phyloP scores from a whole-genome alignment of 352 stramenopile genomes.

The Phytophthora agathidicida region DNA sequence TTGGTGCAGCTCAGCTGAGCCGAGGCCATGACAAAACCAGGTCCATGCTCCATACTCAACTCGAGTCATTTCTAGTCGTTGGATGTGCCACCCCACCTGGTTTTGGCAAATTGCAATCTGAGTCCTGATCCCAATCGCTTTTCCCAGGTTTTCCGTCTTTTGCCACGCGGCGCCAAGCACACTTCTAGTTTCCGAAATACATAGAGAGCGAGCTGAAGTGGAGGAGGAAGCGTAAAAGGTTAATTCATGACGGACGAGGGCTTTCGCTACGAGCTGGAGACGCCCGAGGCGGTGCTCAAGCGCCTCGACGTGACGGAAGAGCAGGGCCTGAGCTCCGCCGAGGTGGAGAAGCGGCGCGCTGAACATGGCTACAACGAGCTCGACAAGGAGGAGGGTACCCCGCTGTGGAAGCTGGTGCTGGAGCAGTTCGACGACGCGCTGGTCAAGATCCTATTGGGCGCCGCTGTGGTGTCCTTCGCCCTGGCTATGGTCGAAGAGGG shows the following conservation, averaged over 20 bases:
- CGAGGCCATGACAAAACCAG: not conserved
- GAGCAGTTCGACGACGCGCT: conserved; percentile 99
- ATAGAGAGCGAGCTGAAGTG: conserved; percentile 10
- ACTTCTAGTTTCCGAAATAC: conserved; percentile 22
- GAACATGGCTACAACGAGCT: conserved; percentile 88
- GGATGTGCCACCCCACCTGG: not conserved
- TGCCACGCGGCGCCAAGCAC: conserved; percentile 38
- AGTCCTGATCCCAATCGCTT: conserved; percentile 9
- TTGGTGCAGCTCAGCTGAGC: too few species aligned
- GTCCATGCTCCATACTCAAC: not conserved
- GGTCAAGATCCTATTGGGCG: conserved; percentile 98
- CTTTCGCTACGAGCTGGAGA: conserved; percentile 69
- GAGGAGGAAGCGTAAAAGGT: not conserved
- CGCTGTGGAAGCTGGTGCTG: conserved; percentile 94
- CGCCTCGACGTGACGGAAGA: conserved; percentile 78
- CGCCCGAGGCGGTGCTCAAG: conserved; percentile 72
- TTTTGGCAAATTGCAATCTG: not conserved
- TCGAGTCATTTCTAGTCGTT: conserved; percentile 1
- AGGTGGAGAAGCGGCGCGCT: conserved; percentile 63
- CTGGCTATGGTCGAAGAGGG: conserved; percentile 94
- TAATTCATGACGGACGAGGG: conserved; percentile 30
- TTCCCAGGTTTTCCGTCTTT: not conserved
- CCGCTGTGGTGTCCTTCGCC: conserved; percentile 94
- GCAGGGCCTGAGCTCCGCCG: conserved; percentile 50
- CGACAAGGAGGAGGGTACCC: conserved; percentile 89